Percentiles rank a stretch among this genome's conserved stretches.
These are phyloP conservation scores for Aethionema arabicum DNA, from an alignment of 345 rosid species.

Conservation along the genomic window DNA sequence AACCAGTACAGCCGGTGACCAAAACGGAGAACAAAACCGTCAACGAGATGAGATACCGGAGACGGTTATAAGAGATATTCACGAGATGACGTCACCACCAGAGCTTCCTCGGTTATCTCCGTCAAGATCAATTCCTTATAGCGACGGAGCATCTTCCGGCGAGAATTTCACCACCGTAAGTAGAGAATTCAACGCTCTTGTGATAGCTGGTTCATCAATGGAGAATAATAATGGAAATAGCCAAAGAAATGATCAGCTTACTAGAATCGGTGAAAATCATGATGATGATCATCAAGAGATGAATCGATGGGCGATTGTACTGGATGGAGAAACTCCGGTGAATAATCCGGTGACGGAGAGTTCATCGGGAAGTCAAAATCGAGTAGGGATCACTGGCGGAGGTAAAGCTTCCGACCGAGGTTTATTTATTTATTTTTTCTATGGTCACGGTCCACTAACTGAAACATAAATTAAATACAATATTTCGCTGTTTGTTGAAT, in stretches of 20 bases:
- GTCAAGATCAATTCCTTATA: slow-evolving; percentile 38
- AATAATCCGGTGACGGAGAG: slow-evolving; percentile 29
- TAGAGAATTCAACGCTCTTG: slow-evolving; percentile 93
- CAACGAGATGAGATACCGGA: slow-evolving; percentile 27
- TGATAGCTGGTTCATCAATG: slow-evolving; percentile 71
- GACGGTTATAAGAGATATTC: slow-evolving; percentile 65
- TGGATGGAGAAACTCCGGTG: slow-evolving; percentile 43
- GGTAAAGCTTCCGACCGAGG: too few relatives aligned
- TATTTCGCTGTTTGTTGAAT: too few relatives aligned
- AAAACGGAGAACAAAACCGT: neutral
- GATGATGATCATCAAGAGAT: slow-evolving; percentile 53
- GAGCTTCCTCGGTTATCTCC: slow-evolving; percentile 47
- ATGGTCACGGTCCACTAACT: too few relatives aligned
- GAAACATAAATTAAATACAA: too few relatives aligned
- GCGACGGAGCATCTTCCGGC: slow-evolving; percentile 43
- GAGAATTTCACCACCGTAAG: slow-evolving; percentile 94
- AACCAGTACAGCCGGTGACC: slow-evolving; percentile 8
- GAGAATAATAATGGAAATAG: slow-evolving; percentile 28
- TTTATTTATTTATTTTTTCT: too few relatives aligned
- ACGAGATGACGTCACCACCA: slow-evolving; percentile 55
- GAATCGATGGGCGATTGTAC: slow-evolving; percentile 87
- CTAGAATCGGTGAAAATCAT: slow-evolving; percentile 70
- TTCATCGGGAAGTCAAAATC: slow-evolving; percentile 26
- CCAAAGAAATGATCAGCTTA: slow-evolving; percentile 38
- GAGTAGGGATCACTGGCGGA: neutral